Evolutionary conservation across 129 eudicot genomes (phyloP).

Genomic region (Tanacetum coccineum): DNA sequence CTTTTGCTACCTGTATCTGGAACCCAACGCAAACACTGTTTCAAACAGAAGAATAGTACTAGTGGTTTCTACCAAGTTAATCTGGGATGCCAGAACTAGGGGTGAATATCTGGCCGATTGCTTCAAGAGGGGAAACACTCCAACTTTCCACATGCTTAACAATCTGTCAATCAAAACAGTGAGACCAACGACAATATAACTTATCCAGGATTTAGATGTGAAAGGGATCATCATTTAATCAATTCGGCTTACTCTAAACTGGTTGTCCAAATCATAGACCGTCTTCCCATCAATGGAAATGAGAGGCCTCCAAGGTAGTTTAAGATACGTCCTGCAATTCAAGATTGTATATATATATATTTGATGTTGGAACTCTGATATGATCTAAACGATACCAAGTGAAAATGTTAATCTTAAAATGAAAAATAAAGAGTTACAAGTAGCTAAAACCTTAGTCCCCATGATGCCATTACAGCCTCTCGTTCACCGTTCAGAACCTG

Average conservation of each 20-base stretch:
- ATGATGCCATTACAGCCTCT: constrained; percentile 57
- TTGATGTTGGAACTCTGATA: neutral
- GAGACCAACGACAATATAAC: constrained; percentile 10
- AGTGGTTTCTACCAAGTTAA: too few relatives aligned
- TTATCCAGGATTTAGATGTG: neutral
- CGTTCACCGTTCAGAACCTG: constrained; percentile 42
- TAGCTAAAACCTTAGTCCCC: constrained; percentile 64
- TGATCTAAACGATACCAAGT: neutral
- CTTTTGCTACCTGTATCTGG: neutral
- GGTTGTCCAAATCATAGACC: constrained; percentile 58
- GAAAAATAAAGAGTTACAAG: constrained; percentile 1
- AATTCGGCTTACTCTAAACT: constrained; percentile 38
- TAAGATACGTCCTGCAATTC: constrained; percentile 73
- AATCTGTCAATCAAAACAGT: constrained; percentile 46
- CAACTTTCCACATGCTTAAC: constrained; percentile 87
- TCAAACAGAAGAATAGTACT: too few relatives aligned
- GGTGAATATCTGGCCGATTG: constrained; percentile 80
- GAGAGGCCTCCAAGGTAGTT: constrained; percentile 93
- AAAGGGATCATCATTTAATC: neutral
- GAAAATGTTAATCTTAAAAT: neutral
- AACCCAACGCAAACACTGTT: constrained; percentile 6
- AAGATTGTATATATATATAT: constrained; percentile 9
- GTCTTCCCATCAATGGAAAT: constrained; percentile 74
- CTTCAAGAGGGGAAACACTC: constrained; percentile 83
- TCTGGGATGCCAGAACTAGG: constrained; percentile 31